Percentiles rank a stretch among this genome's conserved stretches.
Evolutionary conservation across 768 basidiomycete species (phyloP).

Genomic region (Amanita molliuscula): DNA sequence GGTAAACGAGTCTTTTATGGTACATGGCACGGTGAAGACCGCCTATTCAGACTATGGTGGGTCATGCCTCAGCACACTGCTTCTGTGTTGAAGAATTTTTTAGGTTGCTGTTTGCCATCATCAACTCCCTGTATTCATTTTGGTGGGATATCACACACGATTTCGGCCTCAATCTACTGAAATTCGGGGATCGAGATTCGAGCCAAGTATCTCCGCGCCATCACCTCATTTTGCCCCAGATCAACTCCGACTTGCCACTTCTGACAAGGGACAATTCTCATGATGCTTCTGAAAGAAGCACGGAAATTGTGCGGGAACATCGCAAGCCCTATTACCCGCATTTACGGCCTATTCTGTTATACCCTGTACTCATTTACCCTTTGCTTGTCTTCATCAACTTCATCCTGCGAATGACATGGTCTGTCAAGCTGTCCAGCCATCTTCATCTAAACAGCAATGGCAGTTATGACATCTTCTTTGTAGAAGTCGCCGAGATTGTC

Average conservation of each 20-base stretch:
- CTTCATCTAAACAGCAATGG: constrained; percentile 73
- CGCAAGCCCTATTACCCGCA: constrained; percentile 26
- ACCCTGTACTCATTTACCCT: constrained; percentile 79
- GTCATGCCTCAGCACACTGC: constrained; percentile 11
- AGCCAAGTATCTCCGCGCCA: constrained; percentile 26
- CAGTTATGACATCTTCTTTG: constrained; percentile 74
- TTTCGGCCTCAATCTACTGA: constrained; percentile 84
- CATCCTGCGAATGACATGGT: constrained; percentile 88
- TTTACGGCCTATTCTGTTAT: constrained; percentile 65
- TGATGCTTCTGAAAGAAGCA: neutral
- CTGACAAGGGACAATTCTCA: constrained; percentile 10
- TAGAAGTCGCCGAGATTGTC: constrained; percentile 83
- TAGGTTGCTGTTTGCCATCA: constrained; percentile 74
- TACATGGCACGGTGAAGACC: constrained; percentile 68
- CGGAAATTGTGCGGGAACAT: neutral
- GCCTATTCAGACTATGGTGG: constrained; percentile 79
- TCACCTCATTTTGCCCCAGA: constrained; percentile 34
- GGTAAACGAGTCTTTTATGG: constrained; percentile 31
- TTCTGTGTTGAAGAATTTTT: neutral
- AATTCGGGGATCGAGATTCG: constrained; percentile 19
- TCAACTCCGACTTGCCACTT: constrained; percentile 28
- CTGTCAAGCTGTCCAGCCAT: constrained; percentile 81
- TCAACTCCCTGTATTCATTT: constrained; percentile 93
- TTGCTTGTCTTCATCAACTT: constrained; percentile 76
- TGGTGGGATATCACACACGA: constrained; percentile 99